Evolutionary conservation across 192 early-diverging fungal species (phyloP).

Genomic region (Dimargaris verticillata): DNA sequence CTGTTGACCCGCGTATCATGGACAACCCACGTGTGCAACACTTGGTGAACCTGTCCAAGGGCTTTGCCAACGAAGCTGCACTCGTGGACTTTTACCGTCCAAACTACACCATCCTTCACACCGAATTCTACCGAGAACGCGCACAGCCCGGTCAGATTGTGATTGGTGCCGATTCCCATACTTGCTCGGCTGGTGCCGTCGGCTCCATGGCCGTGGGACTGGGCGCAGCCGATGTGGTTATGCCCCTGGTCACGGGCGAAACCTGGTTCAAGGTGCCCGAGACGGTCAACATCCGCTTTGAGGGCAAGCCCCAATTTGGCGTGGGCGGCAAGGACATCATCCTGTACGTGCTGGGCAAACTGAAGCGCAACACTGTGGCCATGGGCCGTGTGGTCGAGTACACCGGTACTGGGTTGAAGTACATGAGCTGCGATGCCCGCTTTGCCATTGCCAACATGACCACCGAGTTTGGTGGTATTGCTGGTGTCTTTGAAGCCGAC

Average conservation of each 20-base stretch:
- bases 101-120: constrained; percentile 68
- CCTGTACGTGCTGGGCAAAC: constrained; percentile 56
- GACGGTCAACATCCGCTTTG: constrained; percentile 59
- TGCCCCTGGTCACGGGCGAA: constrained; percentile 70
- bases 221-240: constrained; percentile 65
- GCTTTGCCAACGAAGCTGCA: constrained; percentile 51
- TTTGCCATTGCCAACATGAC: constrained; percentile 73
- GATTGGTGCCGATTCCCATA: constrained; percentile 68
- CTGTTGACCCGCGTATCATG: constrained; percentile 58
- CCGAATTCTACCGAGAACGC: constrained; percentile 70
- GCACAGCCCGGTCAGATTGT: constrained; percentile 66
- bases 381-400: constrained; percentile 66
- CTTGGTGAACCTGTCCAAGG: constrained; percentile 44
- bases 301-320: constrained; percentile 53
- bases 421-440: constrained; percentile 68
- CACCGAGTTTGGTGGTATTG: constrained; percentile 75
- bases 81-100: constrained; percentile 56
- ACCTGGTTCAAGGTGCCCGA: constrained; percentile 73
- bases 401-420: constrained; percentile 54
- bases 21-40: constrained; percentile 47
- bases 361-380: constrained; percentile 72
- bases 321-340: constrained; percentile 73
- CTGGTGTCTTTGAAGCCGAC: constrained; percentile 63
- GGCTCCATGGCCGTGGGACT: constrained; percentile 64
- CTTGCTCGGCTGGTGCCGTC: constrained; percentile 65